phyloP scores from a whole-genome alignment of 2,329 filamentous ascomycete genomes.

The Cladosporium sp. region DNA sequence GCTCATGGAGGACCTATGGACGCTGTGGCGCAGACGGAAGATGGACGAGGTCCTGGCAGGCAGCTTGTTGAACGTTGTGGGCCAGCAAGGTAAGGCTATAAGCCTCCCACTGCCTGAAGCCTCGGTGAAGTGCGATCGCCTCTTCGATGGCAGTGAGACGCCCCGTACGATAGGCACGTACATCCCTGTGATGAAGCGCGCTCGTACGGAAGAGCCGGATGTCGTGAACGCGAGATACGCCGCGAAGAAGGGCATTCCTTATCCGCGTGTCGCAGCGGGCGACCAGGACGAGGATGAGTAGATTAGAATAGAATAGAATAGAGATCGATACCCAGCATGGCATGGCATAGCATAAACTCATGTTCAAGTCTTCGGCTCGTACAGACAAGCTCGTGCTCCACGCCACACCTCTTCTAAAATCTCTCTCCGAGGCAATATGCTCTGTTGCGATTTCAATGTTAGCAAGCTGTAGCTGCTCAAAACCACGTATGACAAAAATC shows the following conservation, averaged over 20 bases:
- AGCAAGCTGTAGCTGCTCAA: background rate
- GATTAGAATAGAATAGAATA: constrained; percentile 8
- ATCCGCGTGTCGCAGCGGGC: constrained; percentile 14
- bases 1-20: constrained; percentile 76
- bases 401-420: constrained; percentile 91
- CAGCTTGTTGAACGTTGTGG: constrained; percentile 66
- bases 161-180: constrained; percentile 59
- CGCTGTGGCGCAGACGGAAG: constrained; percentile 77
- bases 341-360: background rate
- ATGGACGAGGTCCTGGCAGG: constrained; percentile 85
- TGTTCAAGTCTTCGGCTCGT: constrained; percentile 60
- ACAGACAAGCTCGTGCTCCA: constrained; percentile 77
- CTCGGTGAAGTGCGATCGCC: constrained; percentile 42
- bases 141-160: constrained; percentile 61
- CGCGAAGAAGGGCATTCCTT: constrained; percentile 47
- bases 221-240: constrained; percentile 63
- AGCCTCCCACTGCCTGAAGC: constrained; percentile 19
- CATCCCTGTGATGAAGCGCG: constrained; percentile 56
- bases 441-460: constrained; percentile 37
- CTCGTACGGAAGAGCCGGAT: constrained; percentile 59
- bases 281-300: constrained; percentile 22
- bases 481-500: too few relatives aligned
- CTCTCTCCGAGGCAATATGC: constrained; percentile 68
- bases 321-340: background rate
- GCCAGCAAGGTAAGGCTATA: constrained; percentile 39